Percentiles rank a stretch among this genome's conserved stretches.
Evolutionary conservation across 2,329 filamentous ascomycete genomes (phyloP).

Genomic region (Fusarium palustre): DNA sequence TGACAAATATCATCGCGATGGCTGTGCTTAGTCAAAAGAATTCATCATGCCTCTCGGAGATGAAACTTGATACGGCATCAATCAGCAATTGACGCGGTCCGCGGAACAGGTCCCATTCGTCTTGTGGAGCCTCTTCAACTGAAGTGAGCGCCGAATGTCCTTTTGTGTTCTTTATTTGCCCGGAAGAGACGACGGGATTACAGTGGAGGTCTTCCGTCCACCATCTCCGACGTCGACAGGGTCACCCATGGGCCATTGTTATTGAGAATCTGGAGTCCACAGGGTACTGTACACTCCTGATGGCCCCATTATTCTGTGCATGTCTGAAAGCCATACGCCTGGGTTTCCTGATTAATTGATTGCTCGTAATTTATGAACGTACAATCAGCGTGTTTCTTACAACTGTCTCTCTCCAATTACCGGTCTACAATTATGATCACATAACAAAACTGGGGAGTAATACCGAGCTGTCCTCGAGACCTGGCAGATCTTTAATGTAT

Average conservation of each 20-base stretch:
- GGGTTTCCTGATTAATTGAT: background rate
- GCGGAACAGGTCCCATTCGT: conserved; percentile 25
- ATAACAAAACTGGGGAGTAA: background rate
- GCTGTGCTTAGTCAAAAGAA: conserved; percentile 4
- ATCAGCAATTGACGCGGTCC: conserved; percentile 33
- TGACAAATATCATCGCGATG: background rate
- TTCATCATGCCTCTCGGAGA: conserved; percentile 28
- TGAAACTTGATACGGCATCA: conserved; percentile 40
- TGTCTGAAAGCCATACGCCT: background rate
- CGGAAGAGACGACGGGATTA: conserved; percentile 23
- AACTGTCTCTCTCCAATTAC: background rate
- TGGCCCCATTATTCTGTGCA: conserved; percentile 30
- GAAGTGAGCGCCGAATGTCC: conserved; percentile 25
- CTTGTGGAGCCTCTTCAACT: conserved; percentile 28
- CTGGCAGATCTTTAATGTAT: conserved; percentile 29
- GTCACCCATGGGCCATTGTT: conserved; percentile 31
- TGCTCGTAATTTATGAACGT: background rate
- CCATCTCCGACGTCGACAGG: conserved; percentile 41
- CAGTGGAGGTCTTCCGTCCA: conserved; percentile 41
- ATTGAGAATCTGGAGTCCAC: conserved; percentile 38
- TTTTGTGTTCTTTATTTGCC: conserved; percentile 15
- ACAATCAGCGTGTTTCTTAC: background rate
- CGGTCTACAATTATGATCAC: background rate
- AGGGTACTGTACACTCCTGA: conserved; percentile 27
- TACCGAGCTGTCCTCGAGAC: background rate